Conservation (phyloP, 176 grass and related monocot genomes). For the Dendrocalamus sinicus region DNA sequence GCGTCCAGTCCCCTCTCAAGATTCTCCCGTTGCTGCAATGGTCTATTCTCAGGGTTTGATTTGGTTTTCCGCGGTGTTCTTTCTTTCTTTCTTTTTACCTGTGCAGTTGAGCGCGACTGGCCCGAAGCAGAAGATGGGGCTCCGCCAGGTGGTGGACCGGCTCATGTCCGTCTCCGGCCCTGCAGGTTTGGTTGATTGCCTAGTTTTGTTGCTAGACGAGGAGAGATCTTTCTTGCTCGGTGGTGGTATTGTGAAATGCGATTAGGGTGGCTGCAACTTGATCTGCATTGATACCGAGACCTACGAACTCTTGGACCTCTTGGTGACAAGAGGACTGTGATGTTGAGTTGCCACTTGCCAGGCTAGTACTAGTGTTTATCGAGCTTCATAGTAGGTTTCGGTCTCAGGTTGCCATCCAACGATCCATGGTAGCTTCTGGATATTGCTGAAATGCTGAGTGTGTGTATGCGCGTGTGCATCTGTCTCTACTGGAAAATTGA, state of each 20-base stretch:
- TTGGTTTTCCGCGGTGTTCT: not conserved
- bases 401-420: not conserved
- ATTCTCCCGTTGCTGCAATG: not conserved
- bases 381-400: not conserved
- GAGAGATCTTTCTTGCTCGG: slow-evolving; percentile 20
- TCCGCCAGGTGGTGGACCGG: slow-evolving; percentile 64
- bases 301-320: not conserved
- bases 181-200: slow-evolving; percentile 51
- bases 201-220: not conserved
- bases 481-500: not conserved
- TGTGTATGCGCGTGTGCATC: too few species aligned
- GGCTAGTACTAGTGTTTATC: not conserved
- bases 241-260: not conserved
- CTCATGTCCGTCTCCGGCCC: slow-evolving; percentile 63
- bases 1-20: not conserved
- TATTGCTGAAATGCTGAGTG: not conserved
- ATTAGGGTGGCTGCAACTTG: not conserved
- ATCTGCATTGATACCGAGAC: not conserved
- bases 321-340: not conserved
- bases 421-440: not conserved
- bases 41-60: slow-evolving; percentile 34
- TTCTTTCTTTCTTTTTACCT: too few species aligned
- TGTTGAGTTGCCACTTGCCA: not conserved
- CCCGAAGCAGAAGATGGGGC: slow-evolving; percentile 67
- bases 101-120: slow-evolving; percentile 59